Percentiles rank a stretch among this genome's conserved stretches.
phyloP scores from a whole-genome alignment of 108 stramenopile species.

The Poteriospumella lacustris region DNA sequence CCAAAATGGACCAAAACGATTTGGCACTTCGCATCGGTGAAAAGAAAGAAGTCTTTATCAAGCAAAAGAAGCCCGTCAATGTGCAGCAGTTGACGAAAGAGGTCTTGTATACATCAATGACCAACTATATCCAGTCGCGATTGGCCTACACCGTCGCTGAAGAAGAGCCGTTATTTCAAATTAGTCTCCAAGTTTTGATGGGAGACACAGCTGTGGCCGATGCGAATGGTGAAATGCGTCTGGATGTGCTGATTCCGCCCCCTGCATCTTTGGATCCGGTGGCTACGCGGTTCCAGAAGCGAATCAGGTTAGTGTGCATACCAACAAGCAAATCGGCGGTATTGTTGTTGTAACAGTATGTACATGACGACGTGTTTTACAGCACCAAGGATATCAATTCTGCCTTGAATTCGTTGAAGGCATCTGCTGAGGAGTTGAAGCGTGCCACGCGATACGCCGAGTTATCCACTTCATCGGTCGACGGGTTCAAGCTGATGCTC shows the following conservation, averaged over 20 bases:
- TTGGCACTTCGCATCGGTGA: neutral
- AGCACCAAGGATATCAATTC: neutral
- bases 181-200: too few relatives aligned
- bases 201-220: too few relatives aligned
- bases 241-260: too few relatives aligned
- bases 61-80: neutral
- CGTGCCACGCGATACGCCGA: neutral
- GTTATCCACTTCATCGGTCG: neutral
- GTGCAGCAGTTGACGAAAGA: neutral
- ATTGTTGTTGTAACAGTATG: neutral
- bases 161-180: too few relatives aligned
- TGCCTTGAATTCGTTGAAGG: neutral
- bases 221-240: too few relatives aligned
- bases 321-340: neutral
- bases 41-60: neutral
- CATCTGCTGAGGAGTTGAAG: neutral
- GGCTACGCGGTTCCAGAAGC: neutral
- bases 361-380: neutral
- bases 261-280: neutral
- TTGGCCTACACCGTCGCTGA: neutral
- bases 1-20: neutral
- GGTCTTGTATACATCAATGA: neutral
- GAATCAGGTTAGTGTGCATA: neutral
- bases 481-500: neutral
- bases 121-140: neutral